phyloP scores from a whole-genome alignment of 768 basidiomycete genomes.

The Paxillus ammoniavirescens region DNA sequence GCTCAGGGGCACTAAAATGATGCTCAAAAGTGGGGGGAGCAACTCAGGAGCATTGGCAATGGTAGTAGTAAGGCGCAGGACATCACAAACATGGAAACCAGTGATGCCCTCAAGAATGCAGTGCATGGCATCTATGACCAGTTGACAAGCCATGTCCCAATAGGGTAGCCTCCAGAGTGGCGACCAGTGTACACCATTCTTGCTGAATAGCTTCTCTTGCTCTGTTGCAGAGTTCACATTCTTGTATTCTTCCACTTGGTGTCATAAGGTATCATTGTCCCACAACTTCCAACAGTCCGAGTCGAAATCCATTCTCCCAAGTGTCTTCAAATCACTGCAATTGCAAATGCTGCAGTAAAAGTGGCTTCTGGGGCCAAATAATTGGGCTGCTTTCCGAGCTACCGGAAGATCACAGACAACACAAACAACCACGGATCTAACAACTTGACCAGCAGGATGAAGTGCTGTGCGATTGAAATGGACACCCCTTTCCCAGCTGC shows the following conservation, averaged over 20 bases:
- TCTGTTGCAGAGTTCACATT: not conserved
- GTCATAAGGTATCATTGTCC: not conserved
- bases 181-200: slow-evolving; percentile 14
- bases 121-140: slow-evolving; percentile 26
- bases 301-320: slow-evolving; percentile 1
- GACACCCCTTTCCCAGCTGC: too few species aligned
- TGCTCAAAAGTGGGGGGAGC: not conserved
- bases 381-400: slow-evolving; percentile 25
- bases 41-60: not conserved
- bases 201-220: not conserved
- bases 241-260: not conserved
- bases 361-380: slow-evolving; percentile 21
- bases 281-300: not conserved
- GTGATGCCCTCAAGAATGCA: not conserved
- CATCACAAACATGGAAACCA: not conserved
- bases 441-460: slow-evolving; percentile 3
- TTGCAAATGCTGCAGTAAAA: slow-evolving; percentile 33
- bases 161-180: slow-evolving; percentile 18
- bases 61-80: not conserved
- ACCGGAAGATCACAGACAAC: slow-evolving; percentile 33
- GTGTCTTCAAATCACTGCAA: slow-evolving; percentile 7
- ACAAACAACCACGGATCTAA: slow-evolving; percentile 10
- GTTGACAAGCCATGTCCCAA: slow-evolving; percentile 17
- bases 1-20: too few species aligned
- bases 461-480: slow-evolving; percentile 2